phyloP scores from a whole-genome alignment of 345 rosid genomes.

The Capsella bursapastoris region DNA sequence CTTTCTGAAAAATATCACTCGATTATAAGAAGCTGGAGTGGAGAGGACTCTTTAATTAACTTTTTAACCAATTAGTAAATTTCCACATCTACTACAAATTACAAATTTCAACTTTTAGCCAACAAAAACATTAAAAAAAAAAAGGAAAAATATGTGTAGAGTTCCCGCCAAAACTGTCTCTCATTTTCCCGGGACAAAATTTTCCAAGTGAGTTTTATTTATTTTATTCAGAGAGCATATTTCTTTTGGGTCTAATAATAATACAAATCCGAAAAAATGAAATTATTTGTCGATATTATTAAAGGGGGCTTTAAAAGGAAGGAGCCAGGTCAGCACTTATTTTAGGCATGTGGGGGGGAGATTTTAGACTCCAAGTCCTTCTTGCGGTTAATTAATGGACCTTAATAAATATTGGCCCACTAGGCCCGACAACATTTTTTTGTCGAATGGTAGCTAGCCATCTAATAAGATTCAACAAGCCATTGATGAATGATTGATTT shows the following conservation, averaged over 20 bases:
- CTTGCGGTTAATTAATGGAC: not conserved
- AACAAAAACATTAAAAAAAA: not conserved
- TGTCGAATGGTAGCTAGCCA: not conserved
- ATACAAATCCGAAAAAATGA: not conserved
- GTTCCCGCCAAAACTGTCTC: conserved; percentile 24
- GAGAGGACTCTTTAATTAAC: not conserved
- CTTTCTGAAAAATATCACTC: conserved; percentile 1
- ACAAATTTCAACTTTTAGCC: not conserved
- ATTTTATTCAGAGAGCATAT: not conserved
- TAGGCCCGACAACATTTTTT: not conserved
- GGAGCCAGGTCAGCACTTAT: not conserved
- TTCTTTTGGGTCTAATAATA: not conserved
- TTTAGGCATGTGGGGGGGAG: not conserved
- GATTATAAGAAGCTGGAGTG: not conserved
- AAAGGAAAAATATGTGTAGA: not conserved
- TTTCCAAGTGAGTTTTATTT: not conserved
- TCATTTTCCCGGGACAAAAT: conserved; percentile 24
- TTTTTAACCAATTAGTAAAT: not conserved
- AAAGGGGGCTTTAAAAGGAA: not conserved
- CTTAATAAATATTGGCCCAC: not conserved
- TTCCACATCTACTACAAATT: not conserved
- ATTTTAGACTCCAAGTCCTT: not conserved
- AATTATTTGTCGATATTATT: not conserved
- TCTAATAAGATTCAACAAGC: not conserved
- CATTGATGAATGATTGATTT: not conserved